Evolutionary conservation across 768 basidiomycete species (phyloP), one percentile per base, ranked within the genome.

Genomic region (Naganishia randhawae): DNA sequence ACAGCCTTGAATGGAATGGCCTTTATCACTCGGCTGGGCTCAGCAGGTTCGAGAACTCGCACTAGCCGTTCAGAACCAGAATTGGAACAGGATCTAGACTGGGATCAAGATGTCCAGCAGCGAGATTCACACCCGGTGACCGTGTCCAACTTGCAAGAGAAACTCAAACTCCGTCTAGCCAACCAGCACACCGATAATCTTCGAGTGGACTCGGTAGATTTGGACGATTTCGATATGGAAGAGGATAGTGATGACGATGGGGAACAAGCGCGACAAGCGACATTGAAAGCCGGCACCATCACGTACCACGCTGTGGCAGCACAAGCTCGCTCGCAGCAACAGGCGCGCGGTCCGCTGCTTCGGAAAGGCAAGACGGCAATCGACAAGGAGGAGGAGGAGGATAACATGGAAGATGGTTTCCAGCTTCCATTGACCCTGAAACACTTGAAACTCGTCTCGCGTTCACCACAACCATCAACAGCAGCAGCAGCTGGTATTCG

Each of bases 221-320:
- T 70, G 37, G 71, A 75, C 54, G 74, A 73, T 16, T 65, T 75
- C 31, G 75, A 75, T 63, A 35, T 69, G n/a, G 73, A 71, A n/a
- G 63, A 74, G 16, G 74, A 75, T 54, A 48, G 69, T 29, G 71
- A 72, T 22, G 66, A 53, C 8, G n/a, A n/a, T n/a, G 75, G 74
- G 19, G 55, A 66, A 22, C 67, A 72, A 22, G 65, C 70, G 33
- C 52, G 69, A 14, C 71, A 77, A 53, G 73, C 75, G 3, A 79
- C 78, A 3, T 61, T 79, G 62, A 79, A 77, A 71, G 77, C 76
- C n/a, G 74, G 75, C 8, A 73, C 70, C 0, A 65, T 33, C 29
- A 78, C 78, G 2, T 65, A 78, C 29, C 78, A 77, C 69, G 76
- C 74, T 17, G 66, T 77, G 27, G 61, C 22, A 32, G 27, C 31